phyloP scores from a whole-genome alignment of 2,329 filamentous ascomycete genomes.

The Monosporascus sp. region DNA sequence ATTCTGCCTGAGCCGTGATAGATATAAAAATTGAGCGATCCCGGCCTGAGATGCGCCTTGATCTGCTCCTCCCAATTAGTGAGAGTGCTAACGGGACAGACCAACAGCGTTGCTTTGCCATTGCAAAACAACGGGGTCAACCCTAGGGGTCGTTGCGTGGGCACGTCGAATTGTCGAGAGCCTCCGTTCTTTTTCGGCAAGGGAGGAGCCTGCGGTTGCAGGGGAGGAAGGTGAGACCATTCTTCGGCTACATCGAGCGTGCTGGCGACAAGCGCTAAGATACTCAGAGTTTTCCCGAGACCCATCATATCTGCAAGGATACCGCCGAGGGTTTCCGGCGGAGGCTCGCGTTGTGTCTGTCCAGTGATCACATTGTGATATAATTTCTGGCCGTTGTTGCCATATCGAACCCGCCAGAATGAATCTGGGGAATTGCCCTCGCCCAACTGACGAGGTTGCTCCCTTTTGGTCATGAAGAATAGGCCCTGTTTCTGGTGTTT shows the following conservation, averaged over 20 bases:
- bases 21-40: constrained; percentile 65
- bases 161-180: constrained; percentile 30
- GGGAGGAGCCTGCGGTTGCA: constrained; percentile 39
- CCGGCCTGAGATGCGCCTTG: constrained; percentile 66
- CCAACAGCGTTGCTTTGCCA: constrained; percentile 72
- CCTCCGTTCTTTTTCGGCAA: constrained; percentile 34
- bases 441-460: constrained; percentile 58
- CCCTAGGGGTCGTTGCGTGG: constrained; percentile 38
- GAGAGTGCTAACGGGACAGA: constrained; percentile 86
- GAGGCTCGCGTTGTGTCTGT: constrained; percentile 52
- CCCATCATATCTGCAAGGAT: constrained; percentile 86
- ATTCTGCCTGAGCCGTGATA: constrained; percentile 80
- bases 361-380: constrained; percentile 87
- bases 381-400: constrained; percentile 45
- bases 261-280: constrained; percentile 69
- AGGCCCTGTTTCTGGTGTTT: constrained; percentile 87
- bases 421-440: constrained; percentile 60
- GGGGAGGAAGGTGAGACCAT: constrained; percentile 54
- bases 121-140: constrained; percentile 58
- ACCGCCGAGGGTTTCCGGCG: constrained; percentile 65
- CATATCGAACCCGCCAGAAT: constrained; percentile 66
- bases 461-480: constrained; percentile 77
- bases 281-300: constrained; percentile 79
- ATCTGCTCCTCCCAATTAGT: constrained; percentile 95
- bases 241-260: constrained; percentile 56